Base-by-base conservation (phyloP, 163 green algal species). In the Dunaliella salina region DNA sequence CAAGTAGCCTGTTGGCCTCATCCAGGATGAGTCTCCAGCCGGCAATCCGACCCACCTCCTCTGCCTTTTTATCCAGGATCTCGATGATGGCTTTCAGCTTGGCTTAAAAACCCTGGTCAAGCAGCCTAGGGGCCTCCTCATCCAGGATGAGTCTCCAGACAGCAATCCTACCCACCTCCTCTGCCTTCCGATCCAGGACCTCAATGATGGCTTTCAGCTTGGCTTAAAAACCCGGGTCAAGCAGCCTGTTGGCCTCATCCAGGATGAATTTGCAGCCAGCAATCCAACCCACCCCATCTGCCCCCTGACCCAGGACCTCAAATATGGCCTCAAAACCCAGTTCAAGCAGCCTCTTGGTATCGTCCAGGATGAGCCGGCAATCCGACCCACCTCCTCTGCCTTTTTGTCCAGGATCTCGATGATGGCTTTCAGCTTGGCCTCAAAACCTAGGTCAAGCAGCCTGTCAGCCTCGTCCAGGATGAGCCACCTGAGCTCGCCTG, bases 81-180 rank as follows among this genome's bases (percentile, higher is more conserved):
- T 69, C 33, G 22, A 86, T n/a, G 63, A 86, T 87, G 33, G 78
- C 82, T 13, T 80, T 59, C 80, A 89, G 75, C 71, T 83, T 83
- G 22, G 63, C 86, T 87, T 98, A 91, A 78, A 99, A 99, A 22
- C 97, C 97, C 83, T 99, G 87, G 88, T 99, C 96, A 84, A 99
- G 91, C 83, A 99, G 91, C 1, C 96, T 91, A 88, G 96, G 95
- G 1, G 92, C 94, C 86, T 99, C 96, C 86, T 99, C 96, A 87
- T 99, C 97, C 57, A 99, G 88, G 24, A 99, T 94, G 33, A 99
- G n/a, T n/a, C n/a, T n/a, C n/a, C n/a, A n/a, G n/a, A n/a, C n/a
- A n/a, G n/a, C n/a, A n/a, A n/a, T n/a, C n/a, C n/a, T n/a, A n/a
- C n/a, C n/a, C n/a, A 25, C 46, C 32, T 34, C 82, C 26, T 67